Conservation (phyloP, 306 rosid species). For the Elaeagnus macrophylla region DNA sequence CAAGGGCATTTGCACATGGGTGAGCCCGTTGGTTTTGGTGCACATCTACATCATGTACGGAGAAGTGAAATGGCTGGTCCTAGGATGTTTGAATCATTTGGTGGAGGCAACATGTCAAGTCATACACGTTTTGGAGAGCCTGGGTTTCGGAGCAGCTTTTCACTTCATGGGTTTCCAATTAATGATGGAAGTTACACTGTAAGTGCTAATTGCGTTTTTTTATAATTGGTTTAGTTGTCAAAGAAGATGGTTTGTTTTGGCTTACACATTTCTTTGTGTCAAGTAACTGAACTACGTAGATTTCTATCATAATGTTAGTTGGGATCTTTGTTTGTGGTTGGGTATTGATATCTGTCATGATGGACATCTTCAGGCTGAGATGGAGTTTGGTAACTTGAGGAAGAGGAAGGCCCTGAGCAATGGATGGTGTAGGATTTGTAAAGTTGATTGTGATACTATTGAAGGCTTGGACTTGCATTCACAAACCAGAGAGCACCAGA, state of each 20-base stretch:
- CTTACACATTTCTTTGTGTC: background rate
- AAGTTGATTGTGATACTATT: slow-evolving; percentile 87
- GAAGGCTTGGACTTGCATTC: slow-evolving; percentile 96
- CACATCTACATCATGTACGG: slow-evolving; percentile 52
- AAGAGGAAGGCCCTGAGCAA: slow-evolving; percentile 64
- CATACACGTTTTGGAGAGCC: slow-evolving; percentile 89
- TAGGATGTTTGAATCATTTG: slow-evolving; percentile 57
- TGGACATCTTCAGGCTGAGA: slow-evolving; percentile 56
- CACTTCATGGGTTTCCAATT: slow-evolving; percentile 58
- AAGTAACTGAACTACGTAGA: background rate
- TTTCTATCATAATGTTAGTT: slow-evolving; percentile 3
- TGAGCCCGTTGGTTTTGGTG: slow-evolving; percentile 63
- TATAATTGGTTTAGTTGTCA: background rate
- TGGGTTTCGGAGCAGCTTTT: slow-evolving; percentile 90
- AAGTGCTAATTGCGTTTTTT: slow-evolving; percentile 26
- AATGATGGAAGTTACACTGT: slow-evolving; percentile 64
- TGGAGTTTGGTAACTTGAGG: slow-evolving; percentile 56
- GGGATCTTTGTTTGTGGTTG: background rate
- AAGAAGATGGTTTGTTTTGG: background rate
- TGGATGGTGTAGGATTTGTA: slow-evolving; percentile 99
- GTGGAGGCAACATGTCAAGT: slow-evolving; percentile 46
- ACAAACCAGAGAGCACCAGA: slow-evolving; percentile 93
- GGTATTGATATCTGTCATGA: slow-evolving; percentile 9
- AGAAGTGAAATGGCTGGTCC: slow-evolving; percentile 50
- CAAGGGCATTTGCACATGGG: slow-evolving; percentile 49